Conservation (phyloP, 2,329 filamentous ascomycete species). For the Fusarium sp. region DNA sequence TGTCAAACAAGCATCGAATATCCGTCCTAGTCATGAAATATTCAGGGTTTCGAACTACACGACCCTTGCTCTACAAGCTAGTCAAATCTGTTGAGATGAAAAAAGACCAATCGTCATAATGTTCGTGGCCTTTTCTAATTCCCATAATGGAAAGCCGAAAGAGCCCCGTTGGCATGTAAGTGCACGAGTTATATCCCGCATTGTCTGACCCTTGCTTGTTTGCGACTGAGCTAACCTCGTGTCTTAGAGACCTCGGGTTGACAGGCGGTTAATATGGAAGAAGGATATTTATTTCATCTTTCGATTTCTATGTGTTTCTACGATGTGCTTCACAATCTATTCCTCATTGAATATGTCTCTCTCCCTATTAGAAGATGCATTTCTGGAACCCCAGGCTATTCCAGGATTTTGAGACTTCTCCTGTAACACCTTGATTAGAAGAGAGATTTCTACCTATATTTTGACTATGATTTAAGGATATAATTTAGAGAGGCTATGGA, state of each 20-base stretch:
- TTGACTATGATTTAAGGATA: too few species aligned
- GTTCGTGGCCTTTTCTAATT: slow-evolving; percentile 15
- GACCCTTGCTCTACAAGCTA: slow-evolving; percentile 24
- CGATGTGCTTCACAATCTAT: accelerated
- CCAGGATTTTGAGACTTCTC: background rate
- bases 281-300: background rate
- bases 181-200: slow-evolving; percentile 36
- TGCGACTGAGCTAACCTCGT: slow-evolving; percentile 25
- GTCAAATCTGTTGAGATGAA: slow-evolving; percentile 28
- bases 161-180: slow-evolving; percentile 8
- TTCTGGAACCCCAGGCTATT: too few species aligned
- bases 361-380: too few species aligned
- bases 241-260: background rate
- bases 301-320: background rate
- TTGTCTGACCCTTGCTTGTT: slow-evolving; percentile 20
- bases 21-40: background rate
- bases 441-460: background rate
- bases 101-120: slow-evolving; percentile 19
- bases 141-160: slow-evolving; percentile 20
- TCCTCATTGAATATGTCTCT: background rate
- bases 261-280: slow-evolving; percentile 17
- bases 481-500: background rate
- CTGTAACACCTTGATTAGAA: too few species aligned
- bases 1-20: background rate
- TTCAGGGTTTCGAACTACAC: slow-evolving; percentile 33